phyloP scores from a whole-genome alignment of 257 asterid genomes.

The Misopates orontium region DNA sequence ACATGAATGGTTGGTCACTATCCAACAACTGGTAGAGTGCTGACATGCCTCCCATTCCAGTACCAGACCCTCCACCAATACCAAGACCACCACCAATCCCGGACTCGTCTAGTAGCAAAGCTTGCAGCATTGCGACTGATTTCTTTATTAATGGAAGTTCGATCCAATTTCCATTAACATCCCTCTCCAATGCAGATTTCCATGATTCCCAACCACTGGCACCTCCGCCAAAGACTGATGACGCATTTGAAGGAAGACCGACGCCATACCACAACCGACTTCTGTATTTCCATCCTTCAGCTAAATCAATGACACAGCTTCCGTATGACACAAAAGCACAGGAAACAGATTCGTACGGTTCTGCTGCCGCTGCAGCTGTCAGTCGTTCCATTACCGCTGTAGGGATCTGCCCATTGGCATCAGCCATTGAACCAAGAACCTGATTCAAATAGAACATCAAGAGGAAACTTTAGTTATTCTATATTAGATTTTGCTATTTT shows the following conservation, averaged over 20 bases:
- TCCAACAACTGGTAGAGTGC: constrained; percentile 92
- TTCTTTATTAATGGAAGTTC: constrained; percentile 89
- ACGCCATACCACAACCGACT: constrained; percentile 95
- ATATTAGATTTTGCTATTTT: constrained; percentile 16
- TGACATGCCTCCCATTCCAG: constrained; percentile 99
- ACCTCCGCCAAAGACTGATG: constrained; percentile 76
- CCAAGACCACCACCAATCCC: constrained; percentile 99
- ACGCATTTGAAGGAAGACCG: constrained; percentile 60
- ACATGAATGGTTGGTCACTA: constrained; percentile 96
- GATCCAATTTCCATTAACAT: constrained; percentile 81
- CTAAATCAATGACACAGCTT: constrained; percentile 76
- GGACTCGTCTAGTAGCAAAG: constrained; percentile 88
- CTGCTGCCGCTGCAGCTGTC: constrained; percentile 94
- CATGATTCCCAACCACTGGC: constrained; percentile 99
- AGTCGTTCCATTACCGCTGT: constrained; percentile 84
- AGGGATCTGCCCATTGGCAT: constrained; percentile 83
- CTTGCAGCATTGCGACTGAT: constrained; percentile 94
- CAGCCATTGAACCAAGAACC: constrained; percentile 96
- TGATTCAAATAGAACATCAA: constrained; percentile 32
- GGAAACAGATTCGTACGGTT: constrained; percentile 91
- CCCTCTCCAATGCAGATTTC: constrained; percentile 86
- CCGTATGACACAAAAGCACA: constrained; percentile 96
- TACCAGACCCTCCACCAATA: constrained; percentile 99
- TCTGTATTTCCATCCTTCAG: constrained; percentile 97
- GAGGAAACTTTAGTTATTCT: constrained; percentile 20